Conservation (phyloP, 2,329 filamentous ascomycete species). For the Zymoseptoria passerinii region DNA sequence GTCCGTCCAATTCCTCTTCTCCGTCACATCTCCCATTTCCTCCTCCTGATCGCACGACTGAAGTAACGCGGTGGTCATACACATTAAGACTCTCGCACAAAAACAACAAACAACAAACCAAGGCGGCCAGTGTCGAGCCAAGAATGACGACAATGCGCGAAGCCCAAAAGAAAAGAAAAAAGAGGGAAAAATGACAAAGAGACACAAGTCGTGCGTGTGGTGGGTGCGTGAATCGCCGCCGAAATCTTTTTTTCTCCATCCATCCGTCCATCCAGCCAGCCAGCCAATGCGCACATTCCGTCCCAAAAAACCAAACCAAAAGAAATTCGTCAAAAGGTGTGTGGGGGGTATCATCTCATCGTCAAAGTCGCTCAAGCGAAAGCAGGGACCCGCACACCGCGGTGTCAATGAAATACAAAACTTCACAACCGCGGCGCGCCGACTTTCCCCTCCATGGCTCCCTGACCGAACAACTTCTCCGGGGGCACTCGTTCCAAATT, state of each 20-base stretch:
- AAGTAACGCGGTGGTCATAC: background rate
- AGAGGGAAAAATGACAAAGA: background rate
- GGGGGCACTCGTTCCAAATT: constrained; percentile 47
- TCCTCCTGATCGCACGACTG: background rate
- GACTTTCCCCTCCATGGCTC: constrained; percentile 21
- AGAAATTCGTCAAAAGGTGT: background rate
- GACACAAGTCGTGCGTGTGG: background rate
- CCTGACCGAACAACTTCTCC: constrained; percentile 21
- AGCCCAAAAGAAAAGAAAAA: too few relatives aligned
- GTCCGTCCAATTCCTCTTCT: background rate
- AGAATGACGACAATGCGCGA: background rate
- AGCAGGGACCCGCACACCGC: too few relatives aligned
- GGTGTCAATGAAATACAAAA: background rate
- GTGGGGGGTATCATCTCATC: background rate
- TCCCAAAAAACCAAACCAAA: background rate
- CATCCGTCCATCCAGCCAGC: background rate
- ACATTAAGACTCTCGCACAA: constrained; percentile 1
- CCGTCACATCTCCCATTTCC: background rate
- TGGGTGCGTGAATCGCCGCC: background rate
- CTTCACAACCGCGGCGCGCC: constrained; percentile 17
- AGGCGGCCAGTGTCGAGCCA: background rate
- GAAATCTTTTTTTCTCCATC: background rate
- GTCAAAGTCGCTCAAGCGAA: background rate
- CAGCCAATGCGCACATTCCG: too few relatives aligned
- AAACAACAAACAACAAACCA: constrained; percentile 4